phyloP scores from a whole-genome alignment of 1,139 yeast species.

The Diutina scorzettiae region DNA sequence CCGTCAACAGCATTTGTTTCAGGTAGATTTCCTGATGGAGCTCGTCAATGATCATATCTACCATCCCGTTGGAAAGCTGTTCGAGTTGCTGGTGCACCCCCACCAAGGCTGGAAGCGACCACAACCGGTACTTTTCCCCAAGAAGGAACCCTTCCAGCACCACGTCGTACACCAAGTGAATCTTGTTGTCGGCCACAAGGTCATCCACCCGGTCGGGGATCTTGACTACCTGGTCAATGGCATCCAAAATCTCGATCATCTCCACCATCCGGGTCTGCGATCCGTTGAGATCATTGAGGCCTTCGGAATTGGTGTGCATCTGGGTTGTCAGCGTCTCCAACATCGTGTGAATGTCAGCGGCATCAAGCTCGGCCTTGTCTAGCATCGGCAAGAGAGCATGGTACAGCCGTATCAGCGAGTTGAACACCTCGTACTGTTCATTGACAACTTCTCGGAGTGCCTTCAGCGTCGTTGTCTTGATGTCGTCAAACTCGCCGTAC shows the following conservation, averaged over 20 bases:
- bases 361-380: constrained; percentile 43
- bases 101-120: constrained; percentile 50
- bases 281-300: constrained; percentile 51
- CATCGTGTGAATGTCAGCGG: constrained; percentile 38
- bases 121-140: constrained; percentile 49
- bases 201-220: constrained; percentile 58
- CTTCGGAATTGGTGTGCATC: constrained; percentile 42
- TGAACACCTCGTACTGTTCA: constrained; percentile 77
- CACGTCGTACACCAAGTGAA: constrained; percentile 54
- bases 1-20: not conserved
- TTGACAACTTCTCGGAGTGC: constrained; percentile 63
- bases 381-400: constrained; percentile 34
- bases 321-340: constrained; percentile 40
- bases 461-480: constrained; percentile 42
- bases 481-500: constrained; percentile 41
- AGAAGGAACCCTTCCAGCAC: constrained; percentile 43
- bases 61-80: constrained; percentile 51
- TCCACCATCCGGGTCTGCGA: constrained; percentile 53
- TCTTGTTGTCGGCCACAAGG: constrained; percentile 53
- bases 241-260: constrained; percentile 58
- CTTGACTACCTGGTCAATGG: constrained; percentile 49
- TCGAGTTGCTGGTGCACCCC: constrained; percentile 48
- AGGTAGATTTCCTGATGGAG: constrained; percentile 55
- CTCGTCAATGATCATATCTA: constrained; percentile 69
- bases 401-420: constrained; percentile 38